Conservation (phyloP, 441 rosid species). For the Viola pubescens region DNA sequence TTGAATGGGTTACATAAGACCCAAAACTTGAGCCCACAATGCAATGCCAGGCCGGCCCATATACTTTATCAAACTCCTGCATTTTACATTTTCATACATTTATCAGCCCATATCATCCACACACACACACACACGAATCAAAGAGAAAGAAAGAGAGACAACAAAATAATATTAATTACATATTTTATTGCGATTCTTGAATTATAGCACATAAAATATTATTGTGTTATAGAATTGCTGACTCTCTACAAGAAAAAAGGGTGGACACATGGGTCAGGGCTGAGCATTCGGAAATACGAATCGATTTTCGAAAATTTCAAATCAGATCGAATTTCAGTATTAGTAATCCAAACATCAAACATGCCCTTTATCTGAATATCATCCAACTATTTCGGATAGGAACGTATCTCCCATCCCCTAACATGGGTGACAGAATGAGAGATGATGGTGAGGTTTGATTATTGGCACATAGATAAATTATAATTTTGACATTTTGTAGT, state of each 20-base stretch:
- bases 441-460: slow-evolving; percentile 2
- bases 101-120: background rate
- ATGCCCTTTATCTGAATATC: too few species aligned
- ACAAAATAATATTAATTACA: too few species aligned
- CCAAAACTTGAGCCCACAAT: slow-evolving; percentile 42
- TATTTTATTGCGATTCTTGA: too few species aligned
- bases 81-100: slow-evolving; percentile 8
- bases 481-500: background rate
- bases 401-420: too few species aligned
- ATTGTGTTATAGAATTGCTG: too few species aligned
- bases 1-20: slow-evolving; percentile 38
- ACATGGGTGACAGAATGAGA: background rate
- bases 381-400: too few species aligned
- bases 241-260: background rate
- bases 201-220: too few species aligned
- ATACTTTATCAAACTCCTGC: slow-evolving; percentile 41
- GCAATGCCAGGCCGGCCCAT: slow-evolving; percentile 48
- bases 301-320: too few species aligned
- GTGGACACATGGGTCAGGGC: slow-evolving; percentile 7
- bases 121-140: background rate
- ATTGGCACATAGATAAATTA: background rate
- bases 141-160: background rate
- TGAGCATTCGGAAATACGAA: too few species aligned
- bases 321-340: too few species aligned
- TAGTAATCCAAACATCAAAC: too few species aligned